Percentiles rank a stretch among this genome's conserved stretches.
Evolutionary conservation across 1,284 basidiomycete species (phyloP).

Genomic region (Naganishia cerealis): DNA sequence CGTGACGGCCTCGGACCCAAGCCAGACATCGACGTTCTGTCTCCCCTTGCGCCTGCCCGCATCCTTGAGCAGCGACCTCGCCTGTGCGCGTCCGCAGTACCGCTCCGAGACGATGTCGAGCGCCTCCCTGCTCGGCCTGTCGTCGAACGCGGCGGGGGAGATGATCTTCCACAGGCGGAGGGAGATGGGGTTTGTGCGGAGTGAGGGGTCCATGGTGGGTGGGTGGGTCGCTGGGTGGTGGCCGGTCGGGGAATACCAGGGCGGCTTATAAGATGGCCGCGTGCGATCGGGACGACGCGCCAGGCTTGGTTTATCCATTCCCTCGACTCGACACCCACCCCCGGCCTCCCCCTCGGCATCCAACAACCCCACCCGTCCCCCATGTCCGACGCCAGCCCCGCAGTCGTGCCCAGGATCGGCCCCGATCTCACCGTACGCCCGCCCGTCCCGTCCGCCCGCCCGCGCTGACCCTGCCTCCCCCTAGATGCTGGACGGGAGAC

Average conservation of each 20-base stretch:
- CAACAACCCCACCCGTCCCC: no score
- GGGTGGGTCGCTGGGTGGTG: not conserved
- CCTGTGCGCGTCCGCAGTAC: constrained; percentile 54
- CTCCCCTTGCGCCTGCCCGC: constrained; percentile 49
- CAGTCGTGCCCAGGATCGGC: not conserved
- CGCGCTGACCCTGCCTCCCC: not conserved
- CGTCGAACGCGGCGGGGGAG: constrained; percentile 64
- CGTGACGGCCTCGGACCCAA: constrained; percentile 42
- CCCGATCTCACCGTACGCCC: constrained; percentile 11
- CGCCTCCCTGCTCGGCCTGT: constrained; percentile 74
- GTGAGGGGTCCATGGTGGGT: not conserved
- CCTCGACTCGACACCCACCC: no score
- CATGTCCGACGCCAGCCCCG: not conserved
- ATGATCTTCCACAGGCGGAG: constrained; percentile 84
- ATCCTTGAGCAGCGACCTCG: constrained; percentile 5
- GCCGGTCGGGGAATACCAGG: no score
- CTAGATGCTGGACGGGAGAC: constrained; percentile 58
- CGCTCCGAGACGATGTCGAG: constrained; percentile 77
- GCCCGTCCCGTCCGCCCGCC: not conserved
- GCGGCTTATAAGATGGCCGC: no score
- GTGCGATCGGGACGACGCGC: no score
- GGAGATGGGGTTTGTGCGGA: constrained; percentile 27
- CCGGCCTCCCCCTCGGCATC: no score
- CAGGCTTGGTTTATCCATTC: no score
- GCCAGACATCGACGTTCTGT: constrained; percentile 14